Evolutionary conservation across 2,329 filamentous ascomycete genomes (phyloP).

Genomic region (Geosmithia morbida): DNA sequence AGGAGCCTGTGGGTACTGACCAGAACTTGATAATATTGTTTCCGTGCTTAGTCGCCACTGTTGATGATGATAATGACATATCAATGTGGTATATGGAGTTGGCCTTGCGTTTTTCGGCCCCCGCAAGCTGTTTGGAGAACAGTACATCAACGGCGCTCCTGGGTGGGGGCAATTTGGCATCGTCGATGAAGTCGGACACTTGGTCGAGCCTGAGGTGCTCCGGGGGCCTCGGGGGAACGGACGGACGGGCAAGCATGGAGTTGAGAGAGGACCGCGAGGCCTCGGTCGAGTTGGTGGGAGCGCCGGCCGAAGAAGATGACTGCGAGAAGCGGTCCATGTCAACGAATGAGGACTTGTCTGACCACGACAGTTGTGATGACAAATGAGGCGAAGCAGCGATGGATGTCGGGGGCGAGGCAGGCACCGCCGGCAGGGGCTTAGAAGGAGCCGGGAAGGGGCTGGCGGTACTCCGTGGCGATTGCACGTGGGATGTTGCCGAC

Average conservation of each 20-base stretch:
- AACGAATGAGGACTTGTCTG: slow-evolving; percentile 1
- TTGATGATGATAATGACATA: slow-evolving; percentile 15
- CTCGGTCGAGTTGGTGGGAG: slow-evolving; percentile 1
- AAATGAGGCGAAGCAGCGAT: background rate
- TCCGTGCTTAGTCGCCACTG: slow-evolving; percentile 20
- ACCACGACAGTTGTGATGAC: background rate
- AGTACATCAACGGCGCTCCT: slow-evolving; percentile 4
- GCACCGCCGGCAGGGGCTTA: slow-evolving; percentile 3
- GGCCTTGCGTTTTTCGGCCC: slow-evolving; percentile 12
- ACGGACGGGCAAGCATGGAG: background rate
- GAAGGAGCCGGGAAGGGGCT: slow-evolving; percentile 3
- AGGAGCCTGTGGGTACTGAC: slow-evolving; percentile 68
- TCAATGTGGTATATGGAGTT: slow-evolving; percentile 20
- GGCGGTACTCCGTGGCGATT: background rate
- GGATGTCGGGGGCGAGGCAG: slow-evolving; percentile 1
- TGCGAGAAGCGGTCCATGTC: slow-evolving; percentile 4
- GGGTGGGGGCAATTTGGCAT: background rate
- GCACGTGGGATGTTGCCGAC: background rate
- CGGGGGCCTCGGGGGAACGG: slow-evolving; percentile 1
- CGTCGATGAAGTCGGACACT: background rate
- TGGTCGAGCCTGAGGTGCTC: slow-evolving; percentile 1
- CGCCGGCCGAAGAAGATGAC: background rate
- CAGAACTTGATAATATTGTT: slow-evolving; percentile 83
- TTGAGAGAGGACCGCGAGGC: slow-evolving; percentile 1
- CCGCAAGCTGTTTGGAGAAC: slow-evolving; percentile 10